These are phyloP conservation scores for Gastrolobium bilobum DNA, from an alignment of 306 rosid genomes.

Conservation along the genomic window DNA sequence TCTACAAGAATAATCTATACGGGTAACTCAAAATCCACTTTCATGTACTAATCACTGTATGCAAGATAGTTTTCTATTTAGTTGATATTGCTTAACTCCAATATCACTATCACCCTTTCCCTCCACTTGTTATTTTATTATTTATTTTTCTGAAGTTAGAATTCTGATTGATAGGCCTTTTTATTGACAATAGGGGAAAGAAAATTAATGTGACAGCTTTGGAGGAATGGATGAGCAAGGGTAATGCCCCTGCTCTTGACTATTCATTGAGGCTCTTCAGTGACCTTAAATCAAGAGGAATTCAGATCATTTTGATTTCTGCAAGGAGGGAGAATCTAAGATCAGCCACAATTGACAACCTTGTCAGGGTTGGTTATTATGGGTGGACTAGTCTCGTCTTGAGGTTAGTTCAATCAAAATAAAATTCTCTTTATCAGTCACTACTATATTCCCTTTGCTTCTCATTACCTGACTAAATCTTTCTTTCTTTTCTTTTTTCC, in stretches of 20 bases:
- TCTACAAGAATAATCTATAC: conserved; percentile 41
- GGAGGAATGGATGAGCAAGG: conserved; percentile 10
- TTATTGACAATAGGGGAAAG: conserved; percentile 19
- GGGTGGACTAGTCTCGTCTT: conserved; percentile 9
- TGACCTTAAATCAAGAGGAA: conserved; percentile 16
- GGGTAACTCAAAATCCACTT: conserved; percentile 15
- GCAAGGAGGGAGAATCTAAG: conserved; percentile 25
- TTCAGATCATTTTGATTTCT: conserved; percentile 26
- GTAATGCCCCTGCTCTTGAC: conserved; percentile 19
- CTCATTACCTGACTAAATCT: background rate
- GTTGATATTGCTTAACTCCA: background rate
- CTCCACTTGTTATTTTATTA: background rate
- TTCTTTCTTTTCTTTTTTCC: background rate
- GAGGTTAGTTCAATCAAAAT: background rate
- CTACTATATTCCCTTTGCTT: conserved; percentile 14
- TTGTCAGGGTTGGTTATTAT: conserved; percentile 23
- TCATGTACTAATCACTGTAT: conserved; percentile 8
- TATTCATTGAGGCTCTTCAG: conserved; percentile 14
- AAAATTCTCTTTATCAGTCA: background rate
- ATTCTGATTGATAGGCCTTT: background rate
- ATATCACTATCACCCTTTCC: background rate
- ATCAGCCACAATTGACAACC: conserved; percentile 22
- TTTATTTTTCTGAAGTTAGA: background rate
- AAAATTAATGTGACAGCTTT: background rate
- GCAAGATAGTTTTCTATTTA: background rate